Evolutionary conservation across 352 stramenopile species (phyloP).

Genomic region (Halophytophthora batemanensis): DNA sequence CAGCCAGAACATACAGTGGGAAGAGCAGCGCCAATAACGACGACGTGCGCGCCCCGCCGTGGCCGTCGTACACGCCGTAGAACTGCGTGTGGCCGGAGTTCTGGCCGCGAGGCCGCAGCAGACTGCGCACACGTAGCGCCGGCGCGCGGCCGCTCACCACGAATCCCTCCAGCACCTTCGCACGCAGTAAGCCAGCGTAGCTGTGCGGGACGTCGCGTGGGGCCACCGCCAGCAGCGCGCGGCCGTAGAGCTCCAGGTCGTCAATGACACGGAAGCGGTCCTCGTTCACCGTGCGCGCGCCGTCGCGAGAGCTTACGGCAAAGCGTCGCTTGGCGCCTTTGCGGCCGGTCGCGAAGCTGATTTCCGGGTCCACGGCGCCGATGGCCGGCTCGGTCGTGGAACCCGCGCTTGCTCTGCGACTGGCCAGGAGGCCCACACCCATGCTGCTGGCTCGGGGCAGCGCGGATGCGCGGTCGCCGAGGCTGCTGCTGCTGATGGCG

Average conservation of each 20-base stretch:
- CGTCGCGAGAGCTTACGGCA: constrained; percentile 42
- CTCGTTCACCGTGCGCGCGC: constrained; percentile 53
- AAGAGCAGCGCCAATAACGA: constrained; percentile 63
- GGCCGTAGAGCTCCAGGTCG: constrained; percentile 59
- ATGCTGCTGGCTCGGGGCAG: background rate
- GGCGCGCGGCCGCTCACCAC: constrained; percentile 37
- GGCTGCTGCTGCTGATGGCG: constrained; percentile 7
- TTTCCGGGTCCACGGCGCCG: constrained; percentile 44
- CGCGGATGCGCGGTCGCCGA: background rate
- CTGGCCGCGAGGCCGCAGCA: constrained; percentile 23
- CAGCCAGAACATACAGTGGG: constrained; percentile 63
- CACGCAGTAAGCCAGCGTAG: constrained; percentile 32
- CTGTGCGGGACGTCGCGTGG: constrained; percentile 13
- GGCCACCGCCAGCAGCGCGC: constrained; percentile 42
- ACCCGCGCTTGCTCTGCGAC: background rate
- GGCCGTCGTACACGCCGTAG: constrained; percentile 76
- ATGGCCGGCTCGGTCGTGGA: constrained; percentile 14
- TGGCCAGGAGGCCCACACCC: background rate
- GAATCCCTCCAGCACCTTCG: constrained; percentile 45
- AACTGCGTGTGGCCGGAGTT: constrained; percentile 45
- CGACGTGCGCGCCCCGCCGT: constrained; percentile 59
- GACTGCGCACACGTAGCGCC: constrained; percentile 31
- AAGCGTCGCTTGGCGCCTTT: constrained; percentile 11
- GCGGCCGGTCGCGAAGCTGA: constrained; percentile 41
- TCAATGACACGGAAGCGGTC: constrained; percentile 71